Evolutionary conservation across 192 early-diverging fungal genomes (phyloP).

Genomic region (Linnemannia zychae): DNA sequence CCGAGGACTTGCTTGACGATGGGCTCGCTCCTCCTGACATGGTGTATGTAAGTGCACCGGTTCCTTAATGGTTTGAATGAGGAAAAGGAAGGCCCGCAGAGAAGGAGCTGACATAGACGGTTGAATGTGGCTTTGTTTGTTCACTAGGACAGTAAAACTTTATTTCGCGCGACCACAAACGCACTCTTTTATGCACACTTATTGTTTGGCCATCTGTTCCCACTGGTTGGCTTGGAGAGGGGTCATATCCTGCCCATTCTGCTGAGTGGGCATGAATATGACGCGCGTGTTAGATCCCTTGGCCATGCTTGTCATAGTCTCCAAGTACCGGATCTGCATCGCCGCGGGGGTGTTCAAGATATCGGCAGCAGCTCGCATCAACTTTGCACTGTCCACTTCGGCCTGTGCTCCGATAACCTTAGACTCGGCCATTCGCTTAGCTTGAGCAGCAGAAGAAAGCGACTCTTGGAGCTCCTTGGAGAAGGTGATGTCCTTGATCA

Average conservation of each 20-base stretch:
- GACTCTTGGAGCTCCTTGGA: constrained; percentile 82
- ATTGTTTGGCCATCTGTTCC: constrained; percentile 27
- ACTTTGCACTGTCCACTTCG: constrained; percentile 86
- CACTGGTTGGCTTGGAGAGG: constrained; percentile 30
- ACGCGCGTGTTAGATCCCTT: constrained; percentile 78
- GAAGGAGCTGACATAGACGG: neutral
- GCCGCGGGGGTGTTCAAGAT: constrained; percentile 86
- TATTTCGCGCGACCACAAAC: neutral
- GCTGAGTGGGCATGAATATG: constrained; percentile 70
- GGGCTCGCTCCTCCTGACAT: constrained; percentile 22
- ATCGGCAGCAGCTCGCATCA: constrained; percentile 94
- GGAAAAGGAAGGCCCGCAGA: neutral
- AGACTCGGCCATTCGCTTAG: constrained; percentile 87
- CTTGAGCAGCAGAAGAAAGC: constrained; percentile 87
- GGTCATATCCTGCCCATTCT: constrained; percentile 13
- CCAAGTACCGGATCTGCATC: constrained; percentile 90
- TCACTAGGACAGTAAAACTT: neutral
- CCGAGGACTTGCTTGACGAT: constrained; percentile 24
- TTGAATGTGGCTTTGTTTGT: constrained; percentile 5
- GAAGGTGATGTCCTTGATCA: constrained; percentile 89
- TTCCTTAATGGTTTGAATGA: neutral
- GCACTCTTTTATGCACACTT: neutral
- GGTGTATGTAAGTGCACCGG: neutral
- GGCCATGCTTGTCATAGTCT: constrained; percentile 84
- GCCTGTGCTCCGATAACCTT: constrained; percentile 92